Conservation (phyloP, 305 asterid genomes). For the Vinca major region DNA sequence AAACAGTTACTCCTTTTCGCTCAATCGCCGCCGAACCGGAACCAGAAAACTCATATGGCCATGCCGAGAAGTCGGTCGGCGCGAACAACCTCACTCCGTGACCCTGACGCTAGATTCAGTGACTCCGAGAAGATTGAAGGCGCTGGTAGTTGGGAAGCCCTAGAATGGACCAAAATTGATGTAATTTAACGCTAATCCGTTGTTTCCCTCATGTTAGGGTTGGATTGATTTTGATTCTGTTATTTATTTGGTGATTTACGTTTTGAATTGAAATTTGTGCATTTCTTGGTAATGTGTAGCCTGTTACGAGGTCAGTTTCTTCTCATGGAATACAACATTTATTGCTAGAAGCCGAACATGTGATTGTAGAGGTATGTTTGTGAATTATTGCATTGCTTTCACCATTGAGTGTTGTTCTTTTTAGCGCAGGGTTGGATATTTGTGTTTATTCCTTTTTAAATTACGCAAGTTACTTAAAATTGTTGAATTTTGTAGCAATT, state of each 20-base stretch:
- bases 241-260: constrained; percentile 6
- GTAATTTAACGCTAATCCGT: constrained; percentile 27
- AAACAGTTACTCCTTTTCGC: background rate
- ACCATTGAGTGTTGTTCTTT: background rate
- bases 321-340: constrained; percentile 56
- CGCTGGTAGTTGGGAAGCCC: constrained; percentile 81
- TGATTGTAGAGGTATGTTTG: constrained; percentile 56
- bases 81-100: constrained; percentile 53
- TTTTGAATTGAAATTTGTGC: constrained; percentile 8
- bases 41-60: constrained; percentile 24
- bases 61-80: constrained; percentile 57
- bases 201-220: constrained; percentile 18
- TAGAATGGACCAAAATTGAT: constrained; percentile 96
- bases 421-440: background rate
- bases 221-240: constrained; percentile 10
- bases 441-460: background rate
- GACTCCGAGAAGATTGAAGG: constrained; percentile 76
- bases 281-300: constrained; percentile 31
- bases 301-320: constrained; percentile 58
- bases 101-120: constrained; percentile 37
- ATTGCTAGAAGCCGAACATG: constrained; percentile 57
- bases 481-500: background rate
- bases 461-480: background rate
- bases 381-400: background rate
- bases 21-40: constrained; percentile 7